Percentiles rank a stretch among this genome's conserved stretches.
These are phyloP conservation scores for Fusarium oxysporum DNA, from an alignment of 2,329 filamentous ascomycete species.

Conservation along the genomic window DNA sequence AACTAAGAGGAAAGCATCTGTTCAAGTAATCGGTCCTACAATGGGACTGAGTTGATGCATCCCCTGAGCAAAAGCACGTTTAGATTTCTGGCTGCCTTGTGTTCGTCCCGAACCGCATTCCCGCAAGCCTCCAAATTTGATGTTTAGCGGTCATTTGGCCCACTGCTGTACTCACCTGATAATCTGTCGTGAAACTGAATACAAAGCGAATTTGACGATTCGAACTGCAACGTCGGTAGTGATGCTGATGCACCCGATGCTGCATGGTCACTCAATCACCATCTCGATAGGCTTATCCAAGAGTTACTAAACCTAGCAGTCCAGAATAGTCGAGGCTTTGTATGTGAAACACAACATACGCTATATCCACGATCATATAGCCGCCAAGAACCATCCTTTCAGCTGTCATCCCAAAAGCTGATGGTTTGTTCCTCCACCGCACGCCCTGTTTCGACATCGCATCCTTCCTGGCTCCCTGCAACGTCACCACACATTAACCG, in stretches of 20 bases:
- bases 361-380: not conserved
- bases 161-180: not conserved
- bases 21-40: constrained; percentile 2
- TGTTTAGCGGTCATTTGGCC: not conserved
- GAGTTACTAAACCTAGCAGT: not conserved
- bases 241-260: not conserved
- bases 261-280: not conserved
- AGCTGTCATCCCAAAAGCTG: not conserved
- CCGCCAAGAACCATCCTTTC: not conserved
- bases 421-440: not conserved
- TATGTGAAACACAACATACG: not conserved
- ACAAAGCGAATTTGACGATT: not conserved
- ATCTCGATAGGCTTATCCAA: not conserved
- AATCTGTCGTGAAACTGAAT: not conserved
- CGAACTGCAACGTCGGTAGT: not conserved
- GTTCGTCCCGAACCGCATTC: not conserved
- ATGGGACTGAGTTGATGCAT: not conserved
- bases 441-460: constrained; percentile 1
- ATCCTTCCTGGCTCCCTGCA: not conserved
- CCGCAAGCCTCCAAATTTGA: not conserved
- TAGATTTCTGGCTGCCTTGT: constrained; percentile 1
- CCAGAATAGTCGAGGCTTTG: not conserved
- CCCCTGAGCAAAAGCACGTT: not conserved
- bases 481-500: constrained; percentile 14
- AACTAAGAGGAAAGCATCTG: not conserved